A percentile compares a stretch with the other conserved stretches of the same genome.
Conservation (phyloP, 306 rosid species). For the Vachellia pachyceras region DNA sequence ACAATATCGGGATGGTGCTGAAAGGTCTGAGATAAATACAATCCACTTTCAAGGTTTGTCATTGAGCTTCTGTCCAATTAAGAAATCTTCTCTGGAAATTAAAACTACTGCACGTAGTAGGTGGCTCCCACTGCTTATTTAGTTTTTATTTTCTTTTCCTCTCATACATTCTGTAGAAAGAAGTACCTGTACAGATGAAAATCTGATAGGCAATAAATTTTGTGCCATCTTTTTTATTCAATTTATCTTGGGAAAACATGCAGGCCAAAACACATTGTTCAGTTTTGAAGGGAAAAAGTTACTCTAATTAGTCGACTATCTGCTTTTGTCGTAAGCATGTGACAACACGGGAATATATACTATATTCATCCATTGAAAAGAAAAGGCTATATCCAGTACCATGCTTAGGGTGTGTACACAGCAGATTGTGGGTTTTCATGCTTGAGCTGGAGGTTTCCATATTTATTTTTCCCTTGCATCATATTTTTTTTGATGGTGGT, state of each 20-base stretch:
- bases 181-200: constrained; percentile 18
- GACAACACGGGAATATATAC: background rate
- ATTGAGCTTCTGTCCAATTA: constrained; percentile 28
- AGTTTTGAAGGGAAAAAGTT: constrained; percentile 53
- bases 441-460: background rate
- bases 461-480: background rate
- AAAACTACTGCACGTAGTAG: constrained; percentile 3
- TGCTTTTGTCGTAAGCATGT: constrained; percentile 17
- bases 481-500: background rate
- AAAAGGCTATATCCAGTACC: constrained; percentile 10
- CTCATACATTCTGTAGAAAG: background rate
- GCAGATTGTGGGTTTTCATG: constrained; percentile 9
- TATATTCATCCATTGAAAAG: constrained; percentile 25
- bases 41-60: constrained; percentile 86
- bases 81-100: constrained; percentile 12
- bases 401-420: constrained; percentile 20
- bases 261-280: constrained; percentile 63
- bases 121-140: constrained; percentile 4
- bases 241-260: constrained; percentile 40
- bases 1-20: constrained; percentile 67
- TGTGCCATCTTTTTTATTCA: constrained; percentile 16
- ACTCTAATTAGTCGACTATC: constrained; percentile 30
- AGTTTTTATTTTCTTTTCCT: background rate
- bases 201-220: constrained; percentile 5
- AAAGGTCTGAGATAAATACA: constrained; percentile 64